Evolutionary conservation across 306 rosid genomes (phyloP).

Genomic region (Acacia confusa): DNA sequence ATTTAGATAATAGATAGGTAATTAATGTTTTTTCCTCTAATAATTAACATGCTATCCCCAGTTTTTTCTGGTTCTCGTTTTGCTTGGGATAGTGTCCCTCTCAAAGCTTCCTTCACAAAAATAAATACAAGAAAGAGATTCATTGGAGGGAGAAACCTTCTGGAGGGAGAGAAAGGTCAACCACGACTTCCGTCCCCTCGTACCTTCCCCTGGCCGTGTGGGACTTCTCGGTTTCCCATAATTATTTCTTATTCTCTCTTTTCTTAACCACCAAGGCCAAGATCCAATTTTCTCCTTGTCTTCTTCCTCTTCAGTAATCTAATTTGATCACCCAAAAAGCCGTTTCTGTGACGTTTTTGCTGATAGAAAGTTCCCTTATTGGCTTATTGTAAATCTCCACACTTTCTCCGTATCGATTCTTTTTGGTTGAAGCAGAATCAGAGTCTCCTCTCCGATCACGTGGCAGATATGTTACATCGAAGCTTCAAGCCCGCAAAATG

Average conservation of each 20-base stretch:
- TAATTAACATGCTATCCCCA: too few species aligned
- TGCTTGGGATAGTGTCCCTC: too few species aligned
- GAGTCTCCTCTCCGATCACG: not conserved
- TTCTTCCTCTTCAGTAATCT: not conserved
- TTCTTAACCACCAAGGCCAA: slow-evolving; percentile 27
- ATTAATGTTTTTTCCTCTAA: too few species aligned
- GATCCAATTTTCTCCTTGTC: slow-evolving; percentile 8
- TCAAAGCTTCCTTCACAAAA: not conserved
- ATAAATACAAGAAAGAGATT: not conserved
- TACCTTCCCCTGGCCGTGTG: not conserved
- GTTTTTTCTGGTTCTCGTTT: too few species aligned
- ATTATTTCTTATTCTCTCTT: not conserved
- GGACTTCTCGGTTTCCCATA: not conserved
- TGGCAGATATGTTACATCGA: slow-evolving; percentile 23
- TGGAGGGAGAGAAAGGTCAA: not conserved
- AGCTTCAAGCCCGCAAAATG: slow-evolving; percentile 40
- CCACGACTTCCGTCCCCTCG: not conserved
- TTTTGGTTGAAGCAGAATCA: not conserved
- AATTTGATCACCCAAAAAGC: not conserved
- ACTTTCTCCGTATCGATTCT: not conserved
- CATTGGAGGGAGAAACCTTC: not conserved
- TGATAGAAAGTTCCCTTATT: not conserved
- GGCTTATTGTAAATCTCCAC: not conserved
- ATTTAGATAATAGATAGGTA: too few species aligned
- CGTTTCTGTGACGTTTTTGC: not conserved